Percentiles rank a stretch among this genome's conserved stretches.
Conservation (phyloP, 179 eudicot genomes). For the Dionaea muscipula region DNA sequence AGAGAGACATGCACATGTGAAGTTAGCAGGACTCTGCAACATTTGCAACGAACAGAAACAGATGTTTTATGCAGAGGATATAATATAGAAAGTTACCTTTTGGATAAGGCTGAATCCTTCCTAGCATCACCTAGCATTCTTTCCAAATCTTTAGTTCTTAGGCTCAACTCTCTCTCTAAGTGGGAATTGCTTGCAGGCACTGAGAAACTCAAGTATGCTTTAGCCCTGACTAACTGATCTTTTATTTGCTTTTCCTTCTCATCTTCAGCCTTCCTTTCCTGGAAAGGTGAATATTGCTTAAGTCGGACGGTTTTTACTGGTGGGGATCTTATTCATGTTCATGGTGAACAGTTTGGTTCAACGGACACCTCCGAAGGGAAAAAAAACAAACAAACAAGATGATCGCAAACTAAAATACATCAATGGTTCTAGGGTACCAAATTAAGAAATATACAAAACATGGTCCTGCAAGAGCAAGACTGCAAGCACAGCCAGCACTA, state of each 20-base stretch:
- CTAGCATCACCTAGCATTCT: constrained; percentile 46
- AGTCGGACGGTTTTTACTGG: constrained; percentile 11
- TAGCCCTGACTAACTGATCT: constrained; percentile 87
- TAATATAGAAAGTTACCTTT: constrained; percentile 26
- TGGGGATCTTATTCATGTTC: constrained; percentile 14
- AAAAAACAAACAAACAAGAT: not conserved
- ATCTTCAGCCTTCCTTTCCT: constrained; percentile 29
- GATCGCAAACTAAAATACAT: not conserved
- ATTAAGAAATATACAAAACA: too few species aligned
- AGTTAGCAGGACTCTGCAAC: too few species aligned
- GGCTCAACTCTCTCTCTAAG: constrained; percentile 65
- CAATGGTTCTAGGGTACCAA: too few species aligned
- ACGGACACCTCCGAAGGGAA: constrained; percentile 21
- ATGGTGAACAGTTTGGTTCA: constrained; percentile 16
- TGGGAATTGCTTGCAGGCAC: constrained; percentile 47
- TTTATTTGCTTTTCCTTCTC: constrained; percentile 63
- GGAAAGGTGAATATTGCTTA: constrained; percentile 16
- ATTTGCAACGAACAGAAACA: too few species aligned
- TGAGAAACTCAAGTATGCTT: constrained; percentile 62
- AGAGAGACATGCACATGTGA: not conserved
- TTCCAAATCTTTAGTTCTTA: constrained; percentile 68
- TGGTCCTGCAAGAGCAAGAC: too few species aligned
- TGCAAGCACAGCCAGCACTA: too few species aligned
- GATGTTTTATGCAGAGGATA: too few species aligned
- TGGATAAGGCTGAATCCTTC: constrained; percentile 65